phyloP scores from a whole-genome alignment of 2,329 filamentous ascomycete species.

The Trichoderma sp. region DNA sequence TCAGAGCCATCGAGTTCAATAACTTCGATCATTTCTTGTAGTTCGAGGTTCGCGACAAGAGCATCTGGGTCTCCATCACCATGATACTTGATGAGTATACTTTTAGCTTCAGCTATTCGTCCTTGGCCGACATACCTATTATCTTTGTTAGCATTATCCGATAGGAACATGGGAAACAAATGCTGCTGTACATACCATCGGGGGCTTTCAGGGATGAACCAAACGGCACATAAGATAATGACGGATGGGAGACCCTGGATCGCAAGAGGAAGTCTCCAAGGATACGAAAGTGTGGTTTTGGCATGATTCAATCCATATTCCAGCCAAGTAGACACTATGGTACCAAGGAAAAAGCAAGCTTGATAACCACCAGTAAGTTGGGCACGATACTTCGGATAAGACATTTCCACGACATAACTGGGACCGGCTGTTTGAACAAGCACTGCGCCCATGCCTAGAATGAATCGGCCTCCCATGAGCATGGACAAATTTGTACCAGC shows the following conservation, averaged over 20 bases:
- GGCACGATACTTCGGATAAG: constrained; percentile 1
- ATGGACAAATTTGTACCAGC: background rate
- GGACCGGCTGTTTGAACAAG: background rate
- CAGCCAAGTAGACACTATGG: background rate
- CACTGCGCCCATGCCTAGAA: background rate
- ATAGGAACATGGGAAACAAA: background rate
- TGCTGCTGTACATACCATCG: background rate
- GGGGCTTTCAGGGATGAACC: background rate
- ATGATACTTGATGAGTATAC: background rate
- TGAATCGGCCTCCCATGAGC: constrained; percentile 3
- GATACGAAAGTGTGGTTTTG: background rate
- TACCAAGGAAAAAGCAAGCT: background rate
- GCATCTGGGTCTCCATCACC: background rate
- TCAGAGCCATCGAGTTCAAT: background rate
- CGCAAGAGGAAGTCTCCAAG: background rate
- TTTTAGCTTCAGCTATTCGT: background rate
- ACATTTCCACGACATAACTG: constrained; percentile 4
- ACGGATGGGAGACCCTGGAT: background rate
- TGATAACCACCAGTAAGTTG: constrained; percentile 1
- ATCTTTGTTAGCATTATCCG: background rate
- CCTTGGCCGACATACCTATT: background rate
- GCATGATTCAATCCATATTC: background rate
- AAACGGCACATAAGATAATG: background rate
- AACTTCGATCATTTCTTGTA: constrained; percentile 1
- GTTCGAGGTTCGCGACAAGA: background rate